phyloP scores from a whole-genome alignment of 1,284 basidiomycete genomes.

The Cystobasidium sp. region DNA sequence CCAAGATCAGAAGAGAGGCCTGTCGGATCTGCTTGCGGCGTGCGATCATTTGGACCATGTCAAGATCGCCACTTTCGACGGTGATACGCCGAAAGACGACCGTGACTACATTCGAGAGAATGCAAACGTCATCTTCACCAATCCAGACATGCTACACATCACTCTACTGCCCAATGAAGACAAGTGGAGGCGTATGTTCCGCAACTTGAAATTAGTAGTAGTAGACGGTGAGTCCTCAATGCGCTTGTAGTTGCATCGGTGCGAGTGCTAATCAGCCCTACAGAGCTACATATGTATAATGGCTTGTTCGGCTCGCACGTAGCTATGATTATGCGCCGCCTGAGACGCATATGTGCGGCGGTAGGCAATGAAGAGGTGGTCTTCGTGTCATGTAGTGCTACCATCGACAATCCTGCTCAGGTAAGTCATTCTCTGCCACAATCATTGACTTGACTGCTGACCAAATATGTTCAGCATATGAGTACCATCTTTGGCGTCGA shows the following conservation, averaged over 20 bases:
- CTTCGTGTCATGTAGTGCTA: slow-evolving; percentile 88
- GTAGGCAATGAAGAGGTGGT: slow-evolving; percentile 71
- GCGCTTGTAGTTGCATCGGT: slow-evolving; percentile 70
- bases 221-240: slow-evolving; percentile 67
- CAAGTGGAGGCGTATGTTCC: slow-evolving; percentile 72
- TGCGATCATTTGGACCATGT: slow-evolving; percentile 69
- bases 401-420: slow-evolving; percentile 73
- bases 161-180: slow-evolving; percentile 85
- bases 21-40: slow-evolving; percentile 69
- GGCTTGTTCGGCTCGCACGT: slow-evolving; percentile 65
- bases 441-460: background rate
- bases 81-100: slow-evolving; percentile 76
- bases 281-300: slow-evolving; percentile 55
- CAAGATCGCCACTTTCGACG: slow-evolving; percentile 80
- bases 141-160: slow-evolving; percentile 78
- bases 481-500: slow-evolving; percentile 71
- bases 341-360: slow-evolving; percentile 79
- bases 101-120: slow-evolving; percentile 57
- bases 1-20: slow-evolving; percentile 77
- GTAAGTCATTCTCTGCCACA: slow-evolving; percentile 40
- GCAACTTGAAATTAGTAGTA: slow-evolving; percentile 75
- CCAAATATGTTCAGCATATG: slow-evolving; percentile 66
- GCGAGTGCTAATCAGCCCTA: slow-evolving; percentile 48
- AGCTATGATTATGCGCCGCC: slow-evolving; percentile 72
- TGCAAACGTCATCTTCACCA: slow-evolving; percentile 62